These are phyloP conservation scores for Fusarium sp. DNA, from an alignment of 2,329 filamentous ascomycete species.

Conservation along the genomic window DNA sequence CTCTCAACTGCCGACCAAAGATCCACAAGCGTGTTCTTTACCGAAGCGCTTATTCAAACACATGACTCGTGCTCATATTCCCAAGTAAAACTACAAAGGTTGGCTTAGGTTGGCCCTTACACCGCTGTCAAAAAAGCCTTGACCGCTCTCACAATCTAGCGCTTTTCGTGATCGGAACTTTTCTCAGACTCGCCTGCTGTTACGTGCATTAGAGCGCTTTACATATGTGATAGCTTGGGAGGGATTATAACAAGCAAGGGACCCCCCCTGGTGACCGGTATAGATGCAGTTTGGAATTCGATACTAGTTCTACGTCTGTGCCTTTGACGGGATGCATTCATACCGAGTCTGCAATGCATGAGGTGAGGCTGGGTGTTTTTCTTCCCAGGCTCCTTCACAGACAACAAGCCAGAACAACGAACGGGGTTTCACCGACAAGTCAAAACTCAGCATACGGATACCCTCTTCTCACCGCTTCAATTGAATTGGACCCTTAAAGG, in stretches of 20 bases:
- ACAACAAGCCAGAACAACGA: constrained; percentile 3
- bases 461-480: constrained; percentile 31
- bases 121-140: constrained; percentile 26
- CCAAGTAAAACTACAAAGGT: background rate
- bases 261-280: constrained; percentile 8
- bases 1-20: constrained; percentile 28
- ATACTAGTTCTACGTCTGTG: constrained; percentile 24
- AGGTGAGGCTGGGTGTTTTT: constrained; percentile 20
- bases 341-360: constrained; percentile 13
- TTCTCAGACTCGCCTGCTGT: constrained; percentile 19
- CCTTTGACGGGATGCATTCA: constrained; percentile 32
- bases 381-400: background rate
- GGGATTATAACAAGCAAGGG: constrained; percentile 15
- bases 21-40: constrained; percentile 25
- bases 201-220: constrained; percentile 26
- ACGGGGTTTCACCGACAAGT: constrained; percentile 29
- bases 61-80: constrained; percentile 31
- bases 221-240: constrained; percentile 15
- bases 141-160: constrained; percentile 21
- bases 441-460: background rate
- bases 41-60: constrained; percentile 13
- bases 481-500: background rate
- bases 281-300: constrained; percentile 26
- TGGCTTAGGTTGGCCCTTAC: constrained; percentile 7
- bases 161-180: constrained; percentile 18